Base-by-base conservation (phyloP, 768 basidiomycete species). In the Collybia sp. region DNA sequence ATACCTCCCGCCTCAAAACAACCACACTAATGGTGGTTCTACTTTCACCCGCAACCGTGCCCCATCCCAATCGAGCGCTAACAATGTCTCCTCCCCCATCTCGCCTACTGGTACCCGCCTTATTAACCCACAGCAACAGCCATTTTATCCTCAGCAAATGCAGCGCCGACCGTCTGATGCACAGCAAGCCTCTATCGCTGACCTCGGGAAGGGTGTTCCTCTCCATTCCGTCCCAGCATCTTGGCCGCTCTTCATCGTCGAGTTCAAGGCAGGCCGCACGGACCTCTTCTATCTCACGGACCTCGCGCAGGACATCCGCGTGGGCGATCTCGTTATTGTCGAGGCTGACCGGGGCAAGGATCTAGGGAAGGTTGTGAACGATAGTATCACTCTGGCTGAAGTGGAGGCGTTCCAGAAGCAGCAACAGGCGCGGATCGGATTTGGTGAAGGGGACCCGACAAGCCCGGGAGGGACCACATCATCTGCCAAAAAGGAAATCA, bases 251-350 rank as follows among this genome's bases (percentile, higher is more conserved):
- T 97, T 80, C 74, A 94, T 97, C 55, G 88, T 97, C 56, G 89
- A 96, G 64, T 99, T 99, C 77, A 99, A 97, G 67, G 94, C 94
- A 0, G 92, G 93, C 0, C 82, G 95, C 34, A 93, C 93, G 51
- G 95, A 98, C 63, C 69, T 99, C 19, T 98, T 93, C 68, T 98
- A 96, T 64, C 75, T 85, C 50, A 86, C 83, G 0, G 88, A 94
- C 58, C 75, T 49, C 58, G 73, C 55, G 57, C 54, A 62, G 45
- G 71, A 74, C 44, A 82, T 97, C 50, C 77, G 82, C 5, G 82
- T 87, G 16, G 95, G 93, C 2, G 95, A 97, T 59, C 70, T 93
- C 32, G 95, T 98, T 50, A 93, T 97, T 51, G 95, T 98, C 13
- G 95, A 98, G 64, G 95, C 93, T 20, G 95, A 98, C 62, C 76